Evolutionary conservation across 2,329 filamentous ascomycete genomes (phyloP), one percentile per base, ranked within the genome.

Genomic region (Ophiostoma novo-ulmi): DNA sequence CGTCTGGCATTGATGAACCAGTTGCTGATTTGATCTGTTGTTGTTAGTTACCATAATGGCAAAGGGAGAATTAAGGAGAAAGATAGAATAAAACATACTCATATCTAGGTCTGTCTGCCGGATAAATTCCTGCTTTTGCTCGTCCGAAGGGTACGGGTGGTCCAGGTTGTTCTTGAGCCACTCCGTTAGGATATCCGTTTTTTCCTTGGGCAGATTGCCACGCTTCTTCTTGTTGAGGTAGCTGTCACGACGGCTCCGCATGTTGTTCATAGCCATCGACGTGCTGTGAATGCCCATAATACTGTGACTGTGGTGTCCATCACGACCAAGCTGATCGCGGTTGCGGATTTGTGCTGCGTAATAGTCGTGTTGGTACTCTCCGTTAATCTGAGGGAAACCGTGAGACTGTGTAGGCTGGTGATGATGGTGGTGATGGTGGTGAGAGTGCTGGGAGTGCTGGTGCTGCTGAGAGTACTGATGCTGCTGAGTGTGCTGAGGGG

Each of bases 151-250:
- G 77, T 97, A 97, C 0, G 93, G 92, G 76, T 95, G 92, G 72
- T 88, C 84, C 8, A 93, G 80, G 78, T 95, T 91, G n/a, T 85
- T 84, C 69, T 89, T 80, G 74, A 96, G 94, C 93, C 93, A 97
- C 0, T 87, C 83, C 70, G 91, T 87, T 58, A 97, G 83, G 74
- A 91, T 89, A 77, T 94, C 91, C 0, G 93, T 97, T 0, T 92
- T 92, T 70, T 93, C 91, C 77, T 96, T 96, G n/a, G 93, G 93
- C 3, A 97, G 83, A 76, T 97, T 97, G 1, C 93, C 93, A 55
- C 93, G 85, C 69, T 93, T 85, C 78, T 88, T 89, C 41, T 87
- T 81, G 74, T 26, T 58, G 2, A 83, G 83, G 63, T 38, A 38
- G 63, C 63, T 39, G 7, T 22, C 36, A 6, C 35, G 35, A 17